These are phyloP conservation scores for Blastobotrys petasosporus DNA, from an alignment of 1,139 yeast species.

Conservation along the genomic window DNA sequence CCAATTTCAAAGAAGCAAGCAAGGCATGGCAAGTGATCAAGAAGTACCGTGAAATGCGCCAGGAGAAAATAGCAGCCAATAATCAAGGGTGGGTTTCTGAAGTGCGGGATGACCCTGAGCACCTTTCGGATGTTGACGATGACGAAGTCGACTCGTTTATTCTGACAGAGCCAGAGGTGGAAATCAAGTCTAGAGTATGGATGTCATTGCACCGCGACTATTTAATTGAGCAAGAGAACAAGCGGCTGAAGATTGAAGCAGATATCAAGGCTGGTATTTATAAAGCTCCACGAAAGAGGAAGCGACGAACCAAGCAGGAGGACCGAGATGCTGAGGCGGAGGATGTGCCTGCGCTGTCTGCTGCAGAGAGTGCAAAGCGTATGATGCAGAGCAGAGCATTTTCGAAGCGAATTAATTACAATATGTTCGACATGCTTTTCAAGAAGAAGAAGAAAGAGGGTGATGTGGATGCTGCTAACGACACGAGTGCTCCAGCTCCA, in stretches of 20 bases:
- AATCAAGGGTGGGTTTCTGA: conserved; percentile 34
- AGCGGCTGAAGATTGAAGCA: conserved; percentile 76
- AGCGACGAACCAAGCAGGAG: conserved; percentile 26
- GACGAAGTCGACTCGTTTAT: conserved; percentile 59
- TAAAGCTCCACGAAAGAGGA: conserved; percentile 34
- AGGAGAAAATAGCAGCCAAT: background rate
- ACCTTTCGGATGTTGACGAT: conserved; percentile 75
- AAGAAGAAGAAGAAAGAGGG: conserved; percentile 17
- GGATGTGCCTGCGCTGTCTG: conserved; percentile 41
- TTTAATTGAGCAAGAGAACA: conserved; percentile 76
- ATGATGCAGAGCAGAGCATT: conserved; percentile 61
- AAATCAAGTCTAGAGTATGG: conserved; percentile 77
- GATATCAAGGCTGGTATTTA: conserved; percentile 49
- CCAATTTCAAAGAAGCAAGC: conserved; percentile 13
- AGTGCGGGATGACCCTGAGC: conserved; percentile 55
- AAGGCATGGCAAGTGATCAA: conserved; percentile 9
- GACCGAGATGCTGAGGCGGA: conserved; percentile 15
- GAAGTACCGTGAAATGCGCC: conserved; percentile 8
- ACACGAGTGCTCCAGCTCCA: no score
- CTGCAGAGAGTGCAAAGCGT: conserved; percentile 67
- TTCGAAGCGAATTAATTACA: conserved; percentile 84
- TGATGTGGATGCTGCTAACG: background rate
- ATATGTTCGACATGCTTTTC: conserved; percentile 64
- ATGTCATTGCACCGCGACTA: conserved; percentile 82
- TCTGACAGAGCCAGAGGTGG: conserved; percentile 60